Base-by-base conservation (phyloP, 768 basidiomycete species). In the Mycena polygramma region DNA sequence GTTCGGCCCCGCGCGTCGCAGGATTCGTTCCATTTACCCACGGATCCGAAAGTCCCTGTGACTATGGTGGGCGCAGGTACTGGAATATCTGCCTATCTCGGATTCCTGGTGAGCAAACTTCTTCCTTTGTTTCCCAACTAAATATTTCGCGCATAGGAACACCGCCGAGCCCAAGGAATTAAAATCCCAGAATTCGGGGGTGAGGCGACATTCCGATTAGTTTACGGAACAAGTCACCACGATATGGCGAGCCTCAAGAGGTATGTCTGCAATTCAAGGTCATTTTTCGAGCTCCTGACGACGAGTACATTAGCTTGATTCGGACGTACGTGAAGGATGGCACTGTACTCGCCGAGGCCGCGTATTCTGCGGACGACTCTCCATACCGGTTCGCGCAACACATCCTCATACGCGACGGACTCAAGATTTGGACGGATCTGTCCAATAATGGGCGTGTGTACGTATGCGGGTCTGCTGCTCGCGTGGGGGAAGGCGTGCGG, bases 351-450 rank as follows among this genome's bases (percentile, higher is more conserved):
- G 49, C 68, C 46, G 71, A 72, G 30, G 60, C 71, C 1, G 66
- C 58, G 10, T 72, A 68, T 45, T 72, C 71, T 1, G 66, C 63
- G 26, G 71, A 68, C 0, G 57, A 59, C 37, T 26, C 62, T 7
- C 66, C 71, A 1, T 24, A 48, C n/a, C 71, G 71, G 3, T 72
- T 68, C n/a, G 71, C 71, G 2, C 71, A 72, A 17, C 71, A 72
- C 30, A 52, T 72, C 57, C 51, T 72, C 3, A 53, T 53, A 1
- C 71, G 71, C 11, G 71, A 72, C 57, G 71, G 57, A 7, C 45
- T 72, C 7, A 58, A 53, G 37, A 54, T 68, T 2, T 72, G 71
- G 71, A 67, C 57, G 9, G 66, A 72, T 30, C 30, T 71, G 13
- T 52, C n/a, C 49, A 71, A 71, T 30, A 45, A 52, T 14, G 70